Base-by-base conservation (phyloP, 768 basidiomycete species). In the Lactarius sanguifluus region DNA sequence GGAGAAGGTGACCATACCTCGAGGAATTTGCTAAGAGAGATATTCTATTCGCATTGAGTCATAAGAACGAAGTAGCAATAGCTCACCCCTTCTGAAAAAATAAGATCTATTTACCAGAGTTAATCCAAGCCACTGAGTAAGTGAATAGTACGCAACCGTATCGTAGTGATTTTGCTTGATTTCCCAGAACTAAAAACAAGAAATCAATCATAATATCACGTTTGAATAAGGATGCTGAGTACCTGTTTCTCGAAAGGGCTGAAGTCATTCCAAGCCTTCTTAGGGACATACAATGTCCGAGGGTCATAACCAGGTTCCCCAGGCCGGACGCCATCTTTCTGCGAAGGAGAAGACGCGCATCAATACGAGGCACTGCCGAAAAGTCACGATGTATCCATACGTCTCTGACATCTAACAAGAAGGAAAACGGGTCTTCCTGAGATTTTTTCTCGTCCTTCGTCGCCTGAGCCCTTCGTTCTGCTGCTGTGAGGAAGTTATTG, bases 131-230 rank as follows among this genome's bases (percentile, higher is more conserved):
- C 61, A 66, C 61, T 72, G 74, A 70, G 76, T 72, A 65, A 70
- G 47, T 36, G 52, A 28, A 5, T 50, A 20, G 20, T 7, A 38
- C 71, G 75, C 68, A 71, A 91, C 90, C 20, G 97, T 99, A 77
- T 99, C 97, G 74, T 87, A 98, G 74, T 98, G 95, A 73, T 95
- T 90, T 77, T 96, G 94, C 75, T 98, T 99, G 81, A 99, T 99
- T 83, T 94, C 76, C 80, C 82, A 74, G 61, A 75, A 78, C 75
- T 78, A 65, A 3, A 43, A 25, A 40, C 25, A 23, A n/a, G 52
- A 58, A 12, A 47, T 60, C 36, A 57, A 64, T 25, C 58, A 64
- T 36, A 45, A 45, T 8, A 30, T 50, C 7, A 45, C 41, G 25
- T 41, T 12, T 16, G 18, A 36, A 65, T 6, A 43, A 18, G 38